These are phyloP conservation scores for Pichia paraexigua DNA, from an alignment of 805 yeast genomes.

Conservation along the genomic window DNA sequence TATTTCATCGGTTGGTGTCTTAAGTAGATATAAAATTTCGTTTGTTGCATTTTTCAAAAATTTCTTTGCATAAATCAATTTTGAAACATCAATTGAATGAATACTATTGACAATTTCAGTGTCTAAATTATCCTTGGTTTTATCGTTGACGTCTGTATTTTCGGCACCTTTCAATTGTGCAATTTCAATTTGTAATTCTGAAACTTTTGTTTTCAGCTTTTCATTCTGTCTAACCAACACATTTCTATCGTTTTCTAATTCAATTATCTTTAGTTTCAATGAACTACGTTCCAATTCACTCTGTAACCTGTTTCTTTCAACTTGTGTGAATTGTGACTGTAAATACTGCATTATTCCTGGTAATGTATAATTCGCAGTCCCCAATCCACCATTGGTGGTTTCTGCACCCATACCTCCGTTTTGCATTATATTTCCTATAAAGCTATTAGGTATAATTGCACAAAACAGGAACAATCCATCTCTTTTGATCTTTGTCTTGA, in stretches of 20 bases:
- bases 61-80: slow-evolving; percentile 26
- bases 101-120: slow-evolving; percentile 11
- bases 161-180: background rate
- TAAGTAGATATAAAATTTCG: slow-evolving; percentile 29
- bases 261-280: slow-evolving; percentile 43
- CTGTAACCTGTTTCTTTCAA: slow-evolving; percentile 37
- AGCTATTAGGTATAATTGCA: background rate
- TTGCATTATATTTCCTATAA: background rate
- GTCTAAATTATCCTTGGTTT: background rate
- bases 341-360: slow-evolving; percentile 55
- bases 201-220: slow-evolving; percentile 32
- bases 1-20: slow-evolving; percentile 28
- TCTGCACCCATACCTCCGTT: background rate
- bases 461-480: background rate
- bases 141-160: background rate
- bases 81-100: slow-evolving; percentile 21
- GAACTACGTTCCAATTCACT: slow-evolving; percentile 44
- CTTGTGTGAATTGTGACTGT: slow-evolving; percentile 49
- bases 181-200: slow-evolving; percentile 27
- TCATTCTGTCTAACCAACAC: slow-evolving; percentile 34
- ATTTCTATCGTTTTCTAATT: slow-evolving; percentile 46
- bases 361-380: slow-evolving; percentile 30
- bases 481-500: background rate
- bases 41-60: slow-evolving; percentile 29
- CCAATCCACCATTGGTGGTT: slow-evolving; percentile 1